Conservation (phyloP, 331 rosid genomes). For the Dryas integrifolia region DNA sequence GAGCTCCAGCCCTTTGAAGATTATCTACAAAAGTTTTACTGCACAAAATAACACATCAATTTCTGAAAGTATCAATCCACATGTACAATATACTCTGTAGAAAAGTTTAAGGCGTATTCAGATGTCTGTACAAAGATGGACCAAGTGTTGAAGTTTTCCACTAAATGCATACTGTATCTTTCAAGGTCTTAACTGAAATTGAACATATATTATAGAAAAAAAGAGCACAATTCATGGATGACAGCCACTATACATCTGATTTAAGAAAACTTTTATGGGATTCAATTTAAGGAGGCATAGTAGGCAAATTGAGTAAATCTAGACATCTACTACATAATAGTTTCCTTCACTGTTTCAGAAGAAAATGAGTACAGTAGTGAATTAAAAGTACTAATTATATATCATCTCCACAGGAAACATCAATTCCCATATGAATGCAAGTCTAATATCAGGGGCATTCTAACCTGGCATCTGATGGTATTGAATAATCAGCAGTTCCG, state of each 20-base stretch:
- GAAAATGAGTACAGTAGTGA: neutral
- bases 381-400: neutral
- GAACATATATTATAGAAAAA: neutral
- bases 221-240: neutral
- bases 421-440: neutral
- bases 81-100: neutral
- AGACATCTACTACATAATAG: neutral
- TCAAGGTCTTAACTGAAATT: neutral
- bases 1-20: conserved; percentile 64
- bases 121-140: neutral
- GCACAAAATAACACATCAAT: conserved; percentile 33
- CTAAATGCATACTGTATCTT: neutral
- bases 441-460: conserved; percentile 11
- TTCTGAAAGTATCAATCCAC: conserved; percentile 1
- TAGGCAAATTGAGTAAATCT: neutral
- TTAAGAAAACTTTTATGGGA: neutral
- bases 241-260: neutral
- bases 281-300: neutral
- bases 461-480: conserved; percentile 85
- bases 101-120: neutral
- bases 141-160: neutral
- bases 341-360: neutral
- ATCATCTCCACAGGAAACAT: conserved; percentile 1
- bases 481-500: conserved; percentile 81
- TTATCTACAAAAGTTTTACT: conserved; percentile 61